A percentile compares a stretch with the other conserved stretches of the same genome.
Evolutionary conservation across 495 filamentous ascomycete genomes (phyloP).

Genomic region (Astrocystis sublimbata): DNA sequence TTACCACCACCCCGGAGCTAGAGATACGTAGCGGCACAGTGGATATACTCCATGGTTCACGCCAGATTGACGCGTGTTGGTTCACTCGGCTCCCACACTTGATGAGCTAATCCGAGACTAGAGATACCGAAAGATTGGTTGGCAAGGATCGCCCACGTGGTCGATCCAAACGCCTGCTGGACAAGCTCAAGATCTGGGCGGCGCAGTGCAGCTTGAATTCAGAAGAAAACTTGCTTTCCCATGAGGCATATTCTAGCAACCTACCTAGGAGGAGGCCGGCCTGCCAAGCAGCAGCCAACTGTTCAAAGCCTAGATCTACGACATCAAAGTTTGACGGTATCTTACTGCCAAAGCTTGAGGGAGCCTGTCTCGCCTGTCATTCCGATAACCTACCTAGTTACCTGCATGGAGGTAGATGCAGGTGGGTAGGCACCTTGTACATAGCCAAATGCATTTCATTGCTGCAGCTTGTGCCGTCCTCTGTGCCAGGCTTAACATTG

Average conservation of each 20-base stretch:
- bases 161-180: slow-evolving; percentile 4
- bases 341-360: no score
- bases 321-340: no score
- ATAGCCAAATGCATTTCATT: background rate
- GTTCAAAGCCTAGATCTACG: no score
- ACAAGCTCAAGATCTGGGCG: background rate
- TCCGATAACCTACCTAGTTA: background rate
- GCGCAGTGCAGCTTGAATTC: background rate
- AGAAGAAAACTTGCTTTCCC: background rate
- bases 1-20: background rate
- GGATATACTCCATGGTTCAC: background rate
- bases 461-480: background rate
- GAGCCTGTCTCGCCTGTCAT: no score
- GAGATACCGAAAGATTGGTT: slow-evolving; percentile 16
- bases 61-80: no score
- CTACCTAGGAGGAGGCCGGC: no score
- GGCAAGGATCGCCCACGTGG: slow-evolving; percentile 12
- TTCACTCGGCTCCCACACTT: no score
- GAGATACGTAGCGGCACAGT: no score
- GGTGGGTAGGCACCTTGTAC: no score
- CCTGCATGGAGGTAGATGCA: background rate
- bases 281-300: no score
- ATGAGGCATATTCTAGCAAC: no score
- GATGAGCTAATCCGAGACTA: slow-evolving; percentile 4
- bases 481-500: no score